Conservation (phyloP, 768 basidiomycete genomes). For the Mycena amicta region DNA sequence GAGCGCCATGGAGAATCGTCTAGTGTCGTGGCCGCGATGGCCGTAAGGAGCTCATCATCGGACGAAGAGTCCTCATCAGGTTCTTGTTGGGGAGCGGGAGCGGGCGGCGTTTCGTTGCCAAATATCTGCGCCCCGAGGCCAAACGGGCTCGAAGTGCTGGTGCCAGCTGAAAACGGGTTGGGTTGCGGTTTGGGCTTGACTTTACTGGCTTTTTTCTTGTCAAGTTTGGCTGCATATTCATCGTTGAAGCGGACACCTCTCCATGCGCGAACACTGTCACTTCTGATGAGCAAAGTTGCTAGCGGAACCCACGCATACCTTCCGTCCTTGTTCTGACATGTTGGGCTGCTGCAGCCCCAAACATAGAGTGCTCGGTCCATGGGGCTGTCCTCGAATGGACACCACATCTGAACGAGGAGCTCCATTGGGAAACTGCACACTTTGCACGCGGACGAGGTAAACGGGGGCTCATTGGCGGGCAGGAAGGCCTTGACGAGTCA, state of each 20-base stretch:
- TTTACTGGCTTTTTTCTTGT: conserved; percentile 50
- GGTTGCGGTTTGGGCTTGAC: conserved; percentile 35
- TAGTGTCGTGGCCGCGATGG: conserved; percentile 57
- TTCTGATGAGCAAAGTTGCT: conserved; percentile 14
- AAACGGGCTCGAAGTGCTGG: conserved; percentile 35
- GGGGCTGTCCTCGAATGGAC: conserved; percentile 82
- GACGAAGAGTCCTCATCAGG: conserved; percentile 37
- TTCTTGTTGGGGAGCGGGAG: conserved; percentile 24
- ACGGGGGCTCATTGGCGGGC: conserved; percentile 59
- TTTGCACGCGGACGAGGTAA: conserved; percentile 70
- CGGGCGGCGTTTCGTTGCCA: conserved; percentile 35
- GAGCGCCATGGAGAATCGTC: conserved; percentile 66
- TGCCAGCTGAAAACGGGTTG: conserved; percentile 67
- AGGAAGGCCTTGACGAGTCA: conserved; percentile 67
- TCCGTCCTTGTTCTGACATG: conserved; percentile 76
- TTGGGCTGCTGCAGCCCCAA: conserved; percentile 74
- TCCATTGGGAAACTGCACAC: conserved; percentile 76
- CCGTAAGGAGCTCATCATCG: conserved; percentile 56
- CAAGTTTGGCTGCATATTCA: conserved; percentile 73
- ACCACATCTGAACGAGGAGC: conserved; percentile 86
- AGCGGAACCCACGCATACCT: conserved; percentile 54
- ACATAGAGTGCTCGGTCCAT: conserved; percentile 86
- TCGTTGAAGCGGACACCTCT: conserved; percentile 73
- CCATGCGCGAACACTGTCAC: conserved; percentile 76
- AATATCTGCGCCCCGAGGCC: conserved; percentile 73